phyloP scores from a whole-genome alignment of 2,329 filamentous ascomycete species.

The Fusarium albidum region DNA sequence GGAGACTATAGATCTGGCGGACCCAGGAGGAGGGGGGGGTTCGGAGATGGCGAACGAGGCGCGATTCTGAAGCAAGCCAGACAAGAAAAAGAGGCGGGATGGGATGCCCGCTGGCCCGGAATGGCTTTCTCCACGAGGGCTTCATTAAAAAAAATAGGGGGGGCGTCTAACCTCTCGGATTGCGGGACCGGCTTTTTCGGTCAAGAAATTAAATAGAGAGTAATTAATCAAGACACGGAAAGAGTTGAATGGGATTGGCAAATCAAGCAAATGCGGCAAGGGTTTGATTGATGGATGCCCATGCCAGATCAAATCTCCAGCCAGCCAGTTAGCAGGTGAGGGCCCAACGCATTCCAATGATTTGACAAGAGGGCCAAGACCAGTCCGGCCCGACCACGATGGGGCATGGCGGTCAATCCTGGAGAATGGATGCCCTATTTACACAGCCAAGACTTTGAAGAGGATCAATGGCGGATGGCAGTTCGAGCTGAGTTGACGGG shows the following conservation, averaged over 20 bases:
- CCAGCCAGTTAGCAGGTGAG: constrained; percentile 7
- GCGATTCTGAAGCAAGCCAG: constrained; percentile 25
- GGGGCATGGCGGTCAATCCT: not conserved
- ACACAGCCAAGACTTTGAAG: constrained; percentile 21
- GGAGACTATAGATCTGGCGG: too few species aligned
- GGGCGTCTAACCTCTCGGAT: constrained; percentile 8
- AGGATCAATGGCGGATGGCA: not conserved
- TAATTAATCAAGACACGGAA: constrained; percentile 14
- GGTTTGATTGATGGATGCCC: not conserved
- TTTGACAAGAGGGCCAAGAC: constrained; percentile 11
- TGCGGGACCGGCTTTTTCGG: not conserved
- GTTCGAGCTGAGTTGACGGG: not conserved
- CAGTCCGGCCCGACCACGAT: not conserved
- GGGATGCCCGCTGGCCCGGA: constrained; percentile 24
- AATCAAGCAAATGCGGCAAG: constrained; percentile 1
- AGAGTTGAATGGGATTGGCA: constrained; percentile 6
- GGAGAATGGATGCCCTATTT: constrained; percentile 6
- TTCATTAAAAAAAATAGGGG: not conserved
- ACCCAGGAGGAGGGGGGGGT: too few species aligned
- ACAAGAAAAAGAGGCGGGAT: not conserved
- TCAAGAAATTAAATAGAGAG: not conserved
- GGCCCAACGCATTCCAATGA: constrained; percentile 24
- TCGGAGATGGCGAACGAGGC: constrained; percentile 24
- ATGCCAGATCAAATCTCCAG: not conserved
- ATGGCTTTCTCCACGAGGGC: not conserved